phyloP scores from a whole-genome alignment of 306 rosid species.

The Cicer cuneatum region DNA sequence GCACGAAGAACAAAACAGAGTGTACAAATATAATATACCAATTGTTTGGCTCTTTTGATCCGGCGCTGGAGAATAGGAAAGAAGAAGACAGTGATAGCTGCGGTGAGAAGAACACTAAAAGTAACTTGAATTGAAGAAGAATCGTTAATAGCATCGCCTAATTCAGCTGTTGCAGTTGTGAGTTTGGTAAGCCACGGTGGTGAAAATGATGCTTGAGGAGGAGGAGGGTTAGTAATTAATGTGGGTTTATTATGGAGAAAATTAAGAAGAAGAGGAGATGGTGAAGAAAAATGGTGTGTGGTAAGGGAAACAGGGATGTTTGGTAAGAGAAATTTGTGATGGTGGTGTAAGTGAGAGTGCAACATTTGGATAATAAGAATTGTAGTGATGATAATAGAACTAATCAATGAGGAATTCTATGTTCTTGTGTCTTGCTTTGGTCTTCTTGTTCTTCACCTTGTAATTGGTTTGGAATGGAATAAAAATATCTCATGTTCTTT shows the following conservation, averaged over 20 bases:
- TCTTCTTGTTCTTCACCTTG: neutral
- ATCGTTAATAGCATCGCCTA: constrained; percentile 57
- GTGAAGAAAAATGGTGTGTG: neutral
- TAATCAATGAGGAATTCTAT: neutral
- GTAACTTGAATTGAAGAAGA: constrained; percentile 64
- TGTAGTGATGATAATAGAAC: neutral
- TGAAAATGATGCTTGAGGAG: constrained; percentile 32
- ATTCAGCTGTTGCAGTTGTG: constrained; percentile 38
- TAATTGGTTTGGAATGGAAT: neutral
- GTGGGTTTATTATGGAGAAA: neutral
- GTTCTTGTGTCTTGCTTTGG: neutral
- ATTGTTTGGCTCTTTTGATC: constrained; percentile 64
- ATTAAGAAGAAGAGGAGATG: neutral
- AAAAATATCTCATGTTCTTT: neutral
- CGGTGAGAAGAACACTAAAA: constrained; percentile 67
- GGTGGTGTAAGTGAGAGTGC: neutral
- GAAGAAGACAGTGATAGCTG: constrained; percentile 63
- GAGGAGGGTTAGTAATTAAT: neutral
- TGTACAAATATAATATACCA: constrained; percentile 54
- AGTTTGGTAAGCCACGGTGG: constrained; percentile 51
- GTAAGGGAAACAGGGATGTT: neutral
- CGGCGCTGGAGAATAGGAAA: constrained; percentile 73
- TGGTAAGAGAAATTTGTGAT: constrained; percentile 5
- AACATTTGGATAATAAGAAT: neutral
- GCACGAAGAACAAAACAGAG: neutral